phyloP scores from a whole-genome alignment of 495 filamentous ascomycete species.

The Daldinia caldariorum region DNA sequence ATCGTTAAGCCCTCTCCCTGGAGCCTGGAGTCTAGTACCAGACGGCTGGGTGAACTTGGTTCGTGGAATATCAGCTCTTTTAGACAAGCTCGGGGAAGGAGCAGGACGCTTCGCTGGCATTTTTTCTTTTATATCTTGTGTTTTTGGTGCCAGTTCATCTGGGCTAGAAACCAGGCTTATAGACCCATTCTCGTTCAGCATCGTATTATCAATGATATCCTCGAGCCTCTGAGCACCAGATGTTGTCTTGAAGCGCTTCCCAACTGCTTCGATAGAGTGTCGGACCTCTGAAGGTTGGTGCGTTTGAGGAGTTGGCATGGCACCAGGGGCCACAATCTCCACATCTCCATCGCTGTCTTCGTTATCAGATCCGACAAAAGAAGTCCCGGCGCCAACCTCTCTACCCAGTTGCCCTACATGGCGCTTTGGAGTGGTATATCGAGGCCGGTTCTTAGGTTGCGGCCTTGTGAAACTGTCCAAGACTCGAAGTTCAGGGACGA shows the following conservation, averaged over 20 bases:
- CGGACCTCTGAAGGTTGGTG: neutral
- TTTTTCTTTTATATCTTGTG: slow-evolving; percentile 25
- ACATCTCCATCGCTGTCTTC: slow-evolving; percentile 36
- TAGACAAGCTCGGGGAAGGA: slow-evolving; percentile 39
- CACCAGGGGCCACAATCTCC: slow-evolving; percentile 9
- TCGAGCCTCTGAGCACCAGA: slow-evolving; percentile 5
- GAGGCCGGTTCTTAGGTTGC: slow-evolving; percentile 23
- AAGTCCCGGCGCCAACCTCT: slow-evolving; percentile 1
- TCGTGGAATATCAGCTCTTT: slow-evolving; percentile 35
- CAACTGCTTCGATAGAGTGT: slow-evolving; percentile 9
- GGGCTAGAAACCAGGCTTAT: slow-evolving; percentile 27
- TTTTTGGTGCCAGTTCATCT: slow-evolving; percentile 30
- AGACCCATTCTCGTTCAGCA: neutral
- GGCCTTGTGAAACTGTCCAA: slow-evolving; percentile 13
- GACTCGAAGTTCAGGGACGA: slow-evolving; percentile 40
- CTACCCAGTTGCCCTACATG: neutral
- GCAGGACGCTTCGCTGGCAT: slow-evolving; percentile 19
- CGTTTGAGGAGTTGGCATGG: neutral
- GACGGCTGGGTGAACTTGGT: slow-evolving; percentile 29
- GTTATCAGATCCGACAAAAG: slow-evolving; percentile 1
- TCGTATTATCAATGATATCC: slow-evolving; percentile 23
- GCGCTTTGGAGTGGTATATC: neutral
- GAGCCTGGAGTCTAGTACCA: slow-evolving; percentile 6
- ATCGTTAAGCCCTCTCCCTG: neutral
- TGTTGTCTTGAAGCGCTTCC: slow-evolving; percentile 14